Percentiles rank a stretch among this genome's conserved stretches.
phyloP scores from a whole-genome alignment of 1,284 basidiomycete species.

The Bjerkandera adusta region DNA sequence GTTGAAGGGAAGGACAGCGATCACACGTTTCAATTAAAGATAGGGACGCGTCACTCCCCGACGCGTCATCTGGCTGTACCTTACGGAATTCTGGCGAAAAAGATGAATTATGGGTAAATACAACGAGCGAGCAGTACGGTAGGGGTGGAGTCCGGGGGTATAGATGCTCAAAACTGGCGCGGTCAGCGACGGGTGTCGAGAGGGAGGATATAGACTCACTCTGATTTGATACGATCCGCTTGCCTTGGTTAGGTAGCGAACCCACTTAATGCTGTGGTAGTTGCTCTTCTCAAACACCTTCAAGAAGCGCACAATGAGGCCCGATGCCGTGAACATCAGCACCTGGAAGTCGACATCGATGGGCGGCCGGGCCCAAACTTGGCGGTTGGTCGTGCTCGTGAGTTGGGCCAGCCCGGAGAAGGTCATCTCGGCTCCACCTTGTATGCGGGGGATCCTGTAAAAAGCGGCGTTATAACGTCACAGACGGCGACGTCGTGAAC shows the following conservation, averaged over 20 bases:
- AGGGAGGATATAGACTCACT: conserved; percentile 42
- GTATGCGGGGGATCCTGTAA: conserved; percentile 83
- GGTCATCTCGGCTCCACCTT: conserved; percentile 90
- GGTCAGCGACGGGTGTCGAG: too few relatives aligned
- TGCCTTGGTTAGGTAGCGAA: conserved; percentile 86
- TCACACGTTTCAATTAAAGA: too few relatives aligned
- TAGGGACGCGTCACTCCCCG: too few relatives aligned
- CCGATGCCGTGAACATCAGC: conserved; percentile 97
- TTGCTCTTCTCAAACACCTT: conserved; percentile 98
- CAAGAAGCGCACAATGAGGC: conserved; percentile 93
- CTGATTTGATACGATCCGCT: conserved; percentile 85
- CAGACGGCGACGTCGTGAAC: neutral
- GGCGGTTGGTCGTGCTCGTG: conserved; percentile 84
- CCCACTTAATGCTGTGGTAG: conserved; percentile 94
- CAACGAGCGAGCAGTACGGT: too few relatives aligned
- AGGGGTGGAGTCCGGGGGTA: too few relatives aligned
- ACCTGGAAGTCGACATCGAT: conserved; percentile 99
- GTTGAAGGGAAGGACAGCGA: too few relatives aligned
- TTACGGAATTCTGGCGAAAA: too few relatives aligned
- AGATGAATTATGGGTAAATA: too few relatives aligned
- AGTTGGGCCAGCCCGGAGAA: conserved; percentile 83
- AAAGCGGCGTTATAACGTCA: too few relatives aligned
- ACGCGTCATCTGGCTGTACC: too few relatives aligned
- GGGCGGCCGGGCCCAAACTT: conserved; percentile 96
- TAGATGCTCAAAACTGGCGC: conserved; percentile 4